These are phyloP conservation scores for Penicillium sp. DNA, from an alignment of 2,329 filamentous ascomycete genomes.

Conservation along the genomic window DNA sequence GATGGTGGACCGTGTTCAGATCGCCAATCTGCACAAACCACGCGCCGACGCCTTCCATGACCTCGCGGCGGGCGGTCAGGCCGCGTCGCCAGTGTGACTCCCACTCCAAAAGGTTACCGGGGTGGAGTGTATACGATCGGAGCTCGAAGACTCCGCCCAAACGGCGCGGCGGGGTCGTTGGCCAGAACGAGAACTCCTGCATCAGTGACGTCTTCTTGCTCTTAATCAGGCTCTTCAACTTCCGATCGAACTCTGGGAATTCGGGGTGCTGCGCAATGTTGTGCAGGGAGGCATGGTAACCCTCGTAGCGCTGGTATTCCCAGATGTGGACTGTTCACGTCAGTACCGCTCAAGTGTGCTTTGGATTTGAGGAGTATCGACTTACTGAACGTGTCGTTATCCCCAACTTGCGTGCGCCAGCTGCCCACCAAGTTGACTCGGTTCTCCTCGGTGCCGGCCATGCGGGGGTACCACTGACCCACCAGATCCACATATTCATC, in stretches of 20 bases:
- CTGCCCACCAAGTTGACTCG: conserved; percentile 95
- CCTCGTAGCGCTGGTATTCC: conserved; percentile 97
- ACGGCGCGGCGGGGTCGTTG: conserved; percentile 81
- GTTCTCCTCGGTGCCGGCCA: conserved; percentile 79
- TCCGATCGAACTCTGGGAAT: conserved; percentile 74
- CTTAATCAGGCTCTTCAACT: conserved; percentile 78
- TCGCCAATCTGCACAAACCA: conserved; percentile 99
- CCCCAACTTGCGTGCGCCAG: conserved; percentile 96
- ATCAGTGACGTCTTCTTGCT: conserved; percentile 86
- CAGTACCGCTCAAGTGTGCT: neutral
- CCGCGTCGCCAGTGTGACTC: conserved; percentile 96
- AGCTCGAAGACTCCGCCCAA: conserved; percentile 93
- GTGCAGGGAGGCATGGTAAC: conserved; percentile 88
- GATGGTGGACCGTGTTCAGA: conserved; percentile 92
- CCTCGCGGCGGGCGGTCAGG: conserved; percentile 81
- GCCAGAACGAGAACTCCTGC: conserved; percentile 99
- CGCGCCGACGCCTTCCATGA: conserved; percentile 96
- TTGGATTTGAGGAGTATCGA: neutral
- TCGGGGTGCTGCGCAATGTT: conserved; percentile 77
- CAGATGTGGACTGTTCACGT: conserved; percentile 82
- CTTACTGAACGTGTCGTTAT: conserved; percentile 90
- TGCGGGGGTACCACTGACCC: conserved; percentile 83
- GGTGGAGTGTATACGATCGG: conserved; percentile 91
- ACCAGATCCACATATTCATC: conserved; percentile 91
- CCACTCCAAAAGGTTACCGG: conserved; percentile 95